A percentile compares a stretch with the other conserved stretches of the same genome.
Conservation (phyloP, 495 filamentous ascomycete genomes). For the Podospora anserina region DNA sequence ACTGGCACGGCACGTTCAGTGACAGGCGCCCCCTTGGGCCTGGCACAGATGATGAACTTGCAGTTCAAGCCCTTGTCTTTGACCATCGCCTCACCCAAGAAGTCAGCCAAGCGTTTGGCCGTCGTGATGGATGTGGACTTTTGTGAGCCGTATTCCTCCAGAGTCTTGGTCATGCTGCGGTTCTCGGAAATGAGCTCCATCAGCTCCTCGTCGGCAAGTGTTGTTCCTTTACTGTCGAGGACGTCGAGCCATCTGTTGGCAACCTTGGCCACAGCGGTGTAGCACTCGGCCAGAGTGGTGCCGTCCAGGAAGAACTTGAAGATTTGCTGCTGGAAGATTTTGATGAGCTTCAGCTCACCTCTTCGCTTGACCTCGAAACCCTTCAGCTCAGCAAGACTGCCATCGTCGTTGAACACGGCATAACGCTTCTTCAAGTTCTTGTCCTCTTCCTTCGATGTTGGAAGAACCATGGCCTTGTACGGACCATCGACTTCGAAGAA, state of each 20-base stretch:
- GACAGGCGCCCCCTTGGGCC: slow-evolving; percentile 82
- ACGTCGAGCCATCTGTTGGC: slow-evolving; percentile 96
- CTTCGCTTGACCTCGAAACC: slow-evolving; percentile 97
- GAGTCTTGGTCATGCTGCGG: slow-evolving; percentile 91
- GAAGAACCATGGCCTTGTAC: slow-evolving; percentile 95
- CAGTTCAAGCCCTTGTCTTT: slow-evolving; percentile 99
- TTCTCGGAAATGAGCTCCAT: slow-evolving; percentile 99
- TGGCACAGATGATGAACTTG: slow-evolving; percentile 96
- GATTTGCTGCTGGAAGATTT: slow-evolving; percentile 98
- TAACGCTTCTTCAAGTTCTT: slow-evolving; percentile 99
- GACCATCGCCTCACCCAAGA: slow-evolving; percentile 95
- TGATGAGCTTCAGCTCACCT: slow-evolving; percentile 98
- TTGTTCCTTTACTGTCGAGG: slow-evolving; percentile 77
- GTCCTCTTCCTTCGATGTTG: slow-evolving; percentile 96
- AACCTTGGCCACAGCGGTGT: slow-evolving; percentile 87
- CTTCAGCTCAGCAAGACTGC: slow-evolving; percentile 93
- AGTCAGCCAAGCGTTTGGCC: slow-evolving; percentile 91
- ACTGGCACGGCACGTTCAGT: slow-evolving; percentile 93
- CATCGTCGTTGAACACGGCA: slow-evolving; percentile 98
- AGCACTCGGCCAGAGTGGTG: slow-evolving; percentile 78
- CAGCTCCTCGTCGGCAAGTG: slow-evolving; percentile 90
- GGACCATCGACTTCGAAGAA: slow-evolving; percentile 99
- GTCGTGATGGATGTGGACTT: slow-evolving; percentile 99
- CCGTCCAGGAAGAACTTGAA: slow-evolving; percentile 99
- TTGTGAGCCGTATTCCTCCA: slow-evolving; percentile 91